phyloP scores from a whole-genome alignment of 2,329 filamentous ascomycete species.

The Aspergillus flavus region DNA sequence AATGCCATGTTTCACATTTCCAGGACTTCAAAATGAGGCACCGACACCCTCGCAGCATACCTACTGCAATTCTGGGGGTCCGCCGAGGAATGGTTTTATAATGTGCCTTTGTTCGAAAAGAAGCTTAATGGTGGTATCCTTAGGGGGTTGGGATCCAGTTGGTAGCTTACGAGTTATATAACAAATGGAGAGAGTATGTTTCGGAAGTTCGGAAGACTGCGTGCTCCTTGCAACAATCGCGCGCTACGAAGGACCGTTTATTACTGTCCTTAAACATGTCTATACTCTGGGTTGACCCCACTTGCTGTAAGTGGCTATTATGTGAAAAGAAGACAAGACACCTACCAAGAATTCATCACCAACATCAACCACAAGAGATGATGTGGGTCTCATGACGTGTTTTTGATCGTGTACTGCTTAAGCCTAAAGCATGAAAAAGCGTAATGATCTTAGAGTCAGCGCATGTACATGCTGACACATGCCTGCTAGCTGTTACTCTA shows the following conservation, averaged over 20 bases:
- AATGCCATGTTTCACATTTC: background rate
- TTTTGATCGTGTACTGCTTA: background rate
- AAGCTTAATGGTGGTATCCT: background rate
- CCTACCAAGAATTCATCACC: background rate
- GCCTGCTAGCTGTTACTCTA: background rate
- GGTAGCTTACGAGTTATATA: background rate
- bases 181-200: background rate
- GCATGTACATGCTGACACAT: background rate
- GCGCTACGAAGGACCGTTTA: background rate
- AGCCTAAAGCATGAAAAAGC: background rate
- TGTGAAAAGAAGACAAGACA: background rate
- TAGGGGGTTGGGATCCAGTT: background rate
- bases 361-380: background rate
- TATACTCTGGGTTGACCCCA: background rate
- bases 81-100: background rate
- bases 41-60: background rate
- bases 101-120: background rate
- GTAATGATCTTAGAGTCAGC: background rate
- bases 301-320: background rate
- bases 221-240: background rate
- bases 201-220: background rate
- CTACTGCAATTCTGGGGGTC: background rate
- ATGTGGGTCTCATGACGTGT: background rate
- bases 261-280: background rate
- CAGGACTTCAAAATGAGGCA: background rate